A percentile compares a stretch with the other conserved stretches of the same genome.
These are phyloP conservation scores for Populus simonii DNA, from an alignment of 345 rosid genomes.

Conservation along the genomic window DNA sequence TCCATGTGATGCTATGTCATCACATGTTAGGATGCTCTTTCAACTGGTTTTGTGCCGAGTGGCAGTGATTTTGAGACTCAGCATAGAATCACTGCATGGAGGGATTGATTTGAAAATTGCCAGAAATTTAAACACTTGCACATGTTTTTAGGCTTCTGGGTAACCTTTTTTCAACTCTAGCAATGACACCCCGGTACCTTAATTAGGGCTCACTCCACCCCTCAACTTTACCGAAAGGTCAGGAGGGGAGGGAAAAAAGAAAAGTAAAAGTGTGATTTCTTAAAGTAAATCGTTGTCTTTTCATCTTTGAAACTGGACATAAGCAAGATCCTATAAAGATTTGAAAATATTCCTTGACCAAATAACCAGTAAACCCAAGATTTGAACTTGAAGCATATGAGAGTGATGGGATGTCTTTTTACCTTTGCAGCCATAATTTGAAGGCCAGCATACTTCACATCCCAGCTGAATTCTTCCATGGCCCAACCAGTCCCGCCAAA, in stretches of 20 bases:
- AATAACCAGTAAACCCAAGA: neutral
- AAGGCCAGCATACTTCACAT: conserved; percentile 33
- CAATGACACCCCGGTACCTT: conserved; percentile 7
- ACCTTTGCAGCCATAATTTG: conserved; percentile 30
- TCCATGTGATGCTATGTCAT: neutral
- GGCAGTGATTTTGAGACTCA: neutral
- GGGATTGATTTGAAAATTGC: neutral
- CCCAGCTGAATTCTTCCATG: conserved; percentile 36
- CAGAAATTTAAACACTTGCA: conserved; percentile 7
- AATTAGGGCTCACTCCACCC: conserved; percentile 17
- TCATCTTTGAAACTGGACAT: conserved; percentile 21
- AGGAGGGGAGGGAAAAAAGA: neutral
- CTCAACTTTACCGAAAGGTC: neutral
- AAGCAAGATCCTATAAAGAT: conserved; percentile 31
- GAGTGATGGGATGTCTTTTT: neutral
- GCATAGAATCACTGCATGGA: neutral
- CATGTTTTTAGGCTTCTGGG: conserved; percentile 31
- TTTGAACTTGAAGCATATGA: neutral
- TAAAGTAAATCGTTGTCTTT: conserved; percentile 16
- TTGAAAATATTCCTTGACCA: neutral
- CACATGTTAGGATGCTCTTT: neutral
- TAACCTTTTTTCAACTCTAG: neutral
- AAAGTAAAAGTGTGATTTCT: conserved; percentile 15
- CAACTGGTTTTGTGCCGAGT: neutral
- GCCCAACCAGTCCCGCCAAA: conserved; percentile 32